Evolutionary conservation across 164 flowering plant species (phyloP), one percentile per base, ranked within the genome.

Genomic region (Vitis vinifera): DNA sequence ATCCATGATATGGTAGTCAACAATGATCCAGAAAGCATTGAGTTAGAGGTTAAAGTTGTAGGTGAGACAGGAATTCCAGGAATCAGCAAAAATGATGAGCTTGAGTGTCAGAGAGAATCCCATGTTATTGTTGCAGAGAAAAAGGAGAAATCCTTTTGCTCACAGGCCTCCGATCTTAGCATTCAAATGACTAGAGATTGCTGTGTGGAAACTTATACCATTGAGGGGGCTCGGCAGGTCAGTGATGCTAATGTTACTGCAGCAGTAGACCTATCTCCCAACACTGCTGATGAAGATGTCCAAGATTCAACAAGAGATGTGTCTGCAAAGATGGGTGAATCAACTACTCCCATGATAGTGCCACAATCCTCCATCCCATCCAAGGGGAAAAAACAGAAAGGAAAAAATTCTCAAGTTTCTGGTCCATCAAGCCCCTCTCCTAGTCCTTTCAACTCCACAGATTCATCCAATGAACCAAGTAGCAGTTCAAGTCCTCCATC

Each of bases 41-140:
- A 87, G 68, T 83, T 89, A 27, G 94, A 90, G 74, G 90, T 88
- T 67, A 89, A 91, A 76, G 90, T 88, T 71, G 89, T 87, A 58
- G 96, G 92, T 69, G 94, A 90, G 69, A 67, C 81, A 37, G 83
- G 77, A 67, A 55, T 65, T 49, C 65, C 81, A 37, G 83, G 77
- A 67, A 55, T 65, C 47, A 47, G 67, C 70, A 81, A 73, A 56
- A 76, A 69, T 51, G 81, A 69, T 56, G 86, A 81, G 61, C 63
- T 53, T 63, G 80, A 70, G n/a, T 49, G 70, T 58, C 80, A 60
- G 27, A 80, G 63, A 59, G 88, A 86, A 56, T 59, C 82, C 55
- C 77, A 64, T 10, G 50, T 17, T 66, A 63, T 59, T 73, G 65
- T 64, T 61, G 50, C 74, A 27, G 87, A 85, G 58, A 80, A 77